Conservation (phyloP, 768 basidiomycete species). For the Amanita thiersii region DNA sequence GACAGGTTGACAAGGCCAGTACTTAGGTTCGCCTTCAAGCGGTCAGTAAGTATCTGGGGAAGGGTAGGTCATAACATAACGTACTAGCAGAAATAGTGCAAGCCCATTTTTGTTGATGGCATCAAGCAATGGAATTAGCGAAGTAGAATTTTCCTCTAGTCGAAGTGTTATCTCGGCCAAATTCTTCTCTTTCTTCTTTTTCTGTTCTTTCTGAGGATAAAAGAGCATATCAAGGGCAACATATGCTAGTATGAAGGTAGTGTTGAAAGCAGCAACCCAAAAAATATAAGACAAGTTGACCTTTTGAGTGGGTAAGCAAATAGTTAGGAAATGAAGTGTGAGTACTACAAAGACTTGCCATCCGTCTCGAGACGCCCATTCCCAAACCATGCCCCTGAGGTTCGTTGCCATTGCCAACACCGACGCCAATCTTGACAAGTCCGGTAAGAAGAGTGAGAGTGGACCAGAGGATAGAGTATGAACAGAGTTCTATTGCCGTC, state of each 20-base stretch:
- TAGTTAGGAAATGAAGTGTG: not conserved
- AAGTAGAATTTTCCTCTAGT: slow-evolving; percentile 19
- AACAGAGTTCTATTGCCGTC: slow-evolving; percentile 66
- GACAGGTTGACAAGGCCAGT: slow-evolving; percentile 83
- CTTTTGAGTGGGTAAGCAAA: slow-evolving; percentile 26
- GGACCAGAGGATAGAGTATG: slow-evolving; percentile 82
- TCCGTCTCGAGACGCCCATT: slow-evolving; percentile 31
- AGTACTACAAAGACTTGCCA: slow-evolving; percentile 23
- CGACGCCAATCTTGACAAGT: slow-evolving; percentile 29
- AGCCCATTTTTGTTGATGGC: slow-evolving; percentile 82
- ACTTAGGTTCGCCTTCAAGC: slow-evolving; percentile 67
- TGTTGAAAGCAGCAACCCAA: slow-evolving; percentile 88
- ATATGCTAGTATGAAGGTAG: slow-evolving; percentile 76
- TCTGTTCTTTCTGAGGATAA: slow-evolving; percentile 36
- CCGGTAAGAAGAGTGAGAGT: slow-evolving; percentile 32
- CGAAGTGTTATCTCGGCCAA: slow-evolving; percentile 1
- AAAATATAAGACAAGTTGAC: slow-evolving; percentile 84
- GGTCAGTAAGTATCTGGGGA: not conserved
- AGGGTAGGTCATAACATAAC: slow-evolving; percentile 19
- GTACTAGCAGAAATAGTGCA: slow-evolving; percentile 70
- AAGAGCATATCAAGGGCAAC: slow-evolving; percentile 67
- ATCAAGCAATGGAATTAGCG: slow-evolving; percentile 53
- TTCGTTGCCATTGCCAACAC: slow-evolving; percentile 17
- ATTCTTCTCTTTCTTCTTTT: slow-evolving; percentile 10
- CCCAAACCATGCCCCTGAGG: not conserved